Conservation (phyloP, 805 yeast species). For the Yarrowia sp. region DNA sequence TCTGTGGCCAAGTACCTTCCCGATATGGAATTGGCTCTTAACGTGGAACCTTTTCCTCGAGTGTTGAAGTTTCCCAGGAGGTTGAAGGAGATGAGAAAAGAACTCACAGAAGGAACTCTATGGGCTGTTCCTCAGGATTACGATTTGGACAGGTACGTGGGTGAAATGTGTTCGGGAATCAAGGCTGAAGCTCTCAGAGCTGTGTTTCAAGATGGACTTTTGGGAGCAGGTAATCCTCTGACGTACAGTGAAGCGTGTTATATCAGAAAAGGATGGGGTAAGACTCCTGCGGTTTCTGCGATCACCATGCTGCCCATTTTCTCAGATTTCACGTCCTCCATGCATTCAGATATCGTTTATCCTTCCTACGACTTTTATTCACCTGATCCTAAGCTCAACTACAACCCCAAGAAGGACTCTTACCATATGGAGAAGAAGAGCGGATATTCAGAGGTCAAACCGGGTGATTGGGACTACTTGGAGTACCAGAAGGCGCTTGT, state of each 20-base stretch:
- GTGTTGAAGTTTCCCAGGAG: slow-evolving; percentile 12
- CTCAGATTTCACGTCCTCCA: slow-evolving; percentile 8
- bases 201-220: slow-evolving; percentile 19
- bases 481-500: slow-evolving; percentile 7
- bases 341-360: slow-evolving; percentile 19
- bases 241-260: slow-evolving; percentile 9
- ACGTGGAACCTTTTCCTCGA: slow-evolving; percentile 15
- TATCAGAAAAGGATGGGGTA: neutral
- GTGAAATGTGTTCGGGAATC: neutral
- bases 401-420: slow-evolving; percentile 4
- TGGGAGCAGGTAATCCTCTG: slow-evolving; percentile 1
- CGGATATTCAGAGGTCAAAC: neutral
- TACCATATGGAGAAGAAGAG: slow-evolving; percentile 12
- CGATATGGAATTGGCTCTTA: slow-evolving; percentile 12
- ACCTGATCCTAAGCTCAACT: neutral
- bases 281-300: slow-evolving; percentile 3
- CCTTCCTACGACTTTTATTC: slow-evolving; percentile 34
- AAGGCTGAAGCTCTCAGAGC: neutral
- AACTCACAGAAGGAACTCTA: neutral
- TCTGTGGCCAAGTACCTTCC: neutral
- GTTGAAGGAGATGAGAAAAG: neutral
- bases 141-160: neutral
- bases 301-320: slow-evolving; percentile 1
- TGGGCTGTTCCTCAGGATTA: slow-evolving; percentile 5
- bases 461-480: slow-evolving; percentile 3